phyloP scores from a whole-genome alignment of 208 protist genomes.

The Acanthamoeba sp. region DNA sequence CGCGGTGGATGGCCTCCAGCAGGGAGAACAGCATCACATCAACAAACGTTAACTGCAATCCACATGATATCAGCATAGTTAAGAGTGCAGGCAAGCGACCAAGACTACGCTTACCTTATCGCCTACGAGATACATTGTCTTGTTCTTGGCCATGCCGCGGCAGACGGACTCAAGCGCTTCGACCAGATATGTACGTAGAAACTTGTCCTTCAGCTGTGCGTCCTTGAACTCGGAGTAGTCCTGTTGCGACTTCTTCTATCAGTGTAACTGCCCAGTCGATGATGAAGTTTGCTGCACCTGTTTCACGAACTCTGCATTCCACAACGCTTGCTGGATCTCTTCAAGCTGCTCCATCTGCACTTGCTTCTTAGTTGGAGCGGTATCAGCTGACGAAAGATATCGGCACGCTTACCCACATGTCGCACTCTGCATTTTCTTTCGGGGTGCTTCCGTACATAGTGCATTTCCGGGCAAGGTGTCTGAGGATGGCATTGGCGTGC shows the following conservation, averaged over 20 bases:
- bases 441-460: background rate
- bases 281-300: too few species aligned
- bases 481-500: slow-evolving; percentile 20
- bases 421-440: background rate
- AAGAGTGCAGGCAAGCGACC: background rate
- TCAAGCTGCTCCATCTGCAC: slow-evolving; percentile 43
- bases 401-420: slow-evolving; percentile 44
- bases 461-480: slow-evolving; percentile 19
- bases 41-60: slow-evolving; percentile 12
- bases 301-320: slow-evolving; percentile 57
- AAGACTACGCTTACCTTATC: slow-evolving; percentile 5
- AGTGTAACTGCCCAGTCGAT: too few species aligned
- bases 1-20: slow-evolving; percentile 17
- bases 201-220: slow-evolving; percentile 35
- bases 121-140: slow-evolving; percentile 38
- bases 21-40: slow-evolving; percentile 15
- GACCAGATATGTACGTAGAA: background rate
- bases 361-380: too few species aligned
- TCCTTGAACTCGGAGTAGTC: background rate
- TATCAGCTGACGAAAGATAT: too few species aligned
- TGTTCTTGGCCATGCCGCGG: slow-evolving; percentile 38
- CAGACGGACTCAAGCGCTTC: background rate
- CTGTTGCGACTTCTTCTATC: too few species aligned
- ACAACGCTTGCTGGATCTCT: slow-evolving; percentile 45
- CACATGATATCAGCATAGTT: background rate